Evolutionary conservation across 345 rosid genomes (phyloP).

Genomic region (Aurinia saxatilis): DNA sequence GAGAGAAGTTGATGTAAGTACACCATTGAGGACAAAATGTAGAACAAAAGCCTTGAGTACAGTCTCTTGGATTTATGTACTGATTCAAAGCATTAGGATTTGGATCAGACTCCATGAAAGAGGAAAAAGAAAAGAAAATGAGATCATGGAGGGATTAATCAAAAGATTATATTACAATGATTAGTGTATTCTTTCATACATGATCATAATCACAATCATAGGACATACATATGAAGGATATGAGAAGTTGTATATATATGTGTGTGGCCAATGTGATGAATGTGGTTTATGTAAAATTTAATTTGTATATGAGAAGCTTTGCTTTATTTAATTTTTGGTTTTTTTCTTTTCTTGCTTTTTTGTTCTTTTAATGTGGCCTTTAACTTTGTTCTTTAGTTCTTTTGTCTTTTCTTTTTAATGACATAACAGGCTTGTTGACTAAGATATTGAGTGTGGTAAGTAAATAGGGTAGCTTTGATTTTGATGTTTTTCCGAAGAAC

Average conservation of each 20-base stretch:
- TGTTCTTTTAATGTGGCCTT: constrained; percentile 30
- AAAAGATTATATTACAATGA: background rate
- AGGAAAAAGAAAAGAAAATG: background rate
- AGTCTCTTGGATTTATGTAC: constrained; percentile 53
- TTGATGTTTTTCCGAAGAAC: background rate
- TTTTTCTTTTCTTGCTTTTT: background rate
- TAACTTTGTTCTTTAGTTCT: constrained; percentile 27
- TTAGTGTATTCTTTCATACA: background rate
- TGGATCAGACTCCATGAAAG: constrained; percentile 28
- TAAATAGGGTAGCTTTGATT: constrained; percentile 7
- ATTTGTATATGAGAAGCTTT: constrained; percentile 22
- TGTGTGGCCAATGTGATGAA: background rate
- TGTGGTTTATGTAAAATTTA: constrained; percentile 1
- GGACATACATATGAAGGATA: background rate
- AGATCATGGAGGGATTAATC: constrained; percentile 4
- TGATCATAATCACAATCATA: constrained; percentile 5
- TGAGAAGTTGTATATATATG: constrained; percentile 1
- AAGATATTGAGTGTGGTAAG: constrained; percentile 18
- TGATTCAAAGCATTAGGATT: constrained; percentile 47
- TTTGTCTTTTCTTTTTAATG: constrained; percentile 11
- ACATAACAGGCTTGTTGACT: constrained; percentile 31
- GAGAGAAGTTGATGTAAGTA: constrained; percentile 40
- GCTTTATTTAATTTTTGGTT: background rate
- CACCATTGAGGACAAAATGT: constrained; percentile 84
- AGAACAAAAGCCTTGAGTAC: constrained; percentile 71